These are phyloP conservation scores for Leccinum longicurvipes DNA, from an alignment of 768 basidiomycete genomes.

Conservation along the genomic window DNA sequence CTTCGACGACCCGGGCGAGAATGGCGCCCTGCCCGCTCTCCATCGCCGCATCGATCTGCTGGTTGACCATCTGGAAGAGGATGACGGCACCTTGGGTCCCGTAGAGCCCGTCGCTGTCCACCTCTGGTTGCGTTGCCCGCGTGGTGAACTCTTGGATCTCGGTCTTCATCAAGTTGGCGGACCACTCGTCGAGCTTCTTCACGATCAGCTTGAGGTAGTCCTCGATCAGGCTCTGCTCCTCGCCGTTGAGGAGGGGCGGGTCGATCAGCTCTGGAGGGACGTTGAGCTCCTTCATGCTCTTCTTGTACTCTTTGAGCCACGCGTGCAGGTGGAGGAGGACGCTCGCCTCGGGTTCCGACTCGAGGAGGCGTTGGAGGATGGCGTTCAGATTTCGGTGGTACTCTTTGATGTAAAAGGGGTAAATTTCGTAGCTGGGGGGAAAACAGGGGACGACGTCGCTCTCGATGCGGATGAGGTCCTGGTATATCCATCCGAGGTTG, in stretches of 20 bases:
- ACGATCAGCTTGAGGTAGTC: constrained; percentile 93
- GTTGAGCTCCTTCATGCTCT: constrained; percentile 91
- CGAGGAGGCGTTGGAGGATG: constrained; percentile 66
- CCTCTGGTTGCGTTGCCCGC: constrained; percentile 82
- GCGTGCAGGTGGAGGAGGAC: constrained; percentile 81
- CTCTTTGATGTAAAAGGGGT: constrained; percentile 75
- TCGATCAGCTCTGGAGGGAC: constrained; percentile 78
- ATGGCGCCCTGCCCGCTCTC: constrained; percentile 96
- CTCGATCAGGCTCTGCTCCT: constrained; percentile 90
- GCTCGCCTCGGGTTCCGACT: constrained; percentile 81
- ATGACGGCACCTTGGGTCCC: constrained; percentile 91
- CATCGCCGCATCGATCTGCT: constrained; percentile 90
- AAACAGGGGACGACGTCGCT: constrained; percentile 88
- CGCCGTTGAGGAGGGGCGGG: constrained; percentile 91
- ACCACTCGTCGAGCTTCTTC: constrained; percentile 96
- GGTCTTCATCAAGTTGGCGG: constrained; percentile 86
- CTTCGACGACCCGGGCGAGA: constrained; percentile 84
- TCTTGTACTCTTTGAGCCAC: constrained; percentile 95
- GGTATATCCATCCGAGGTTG: constrained; percentile 84
- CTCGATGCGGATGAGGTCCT: constrained; percentile 92
- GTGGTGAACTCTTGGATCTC: constrained; percentile 82
- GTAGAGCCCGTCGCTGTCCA: constrained; percentile 85
- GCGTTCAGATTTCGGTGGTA: constrained; percentile 86
- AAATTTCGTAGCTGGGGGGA: constrained; percentile 89
- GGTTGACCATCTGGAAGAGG: constrained; percentile 97